Conservation (phyloP, 1,284 basidiomycete genomes). For the Lentinula novae-zelandiae region DNA sequence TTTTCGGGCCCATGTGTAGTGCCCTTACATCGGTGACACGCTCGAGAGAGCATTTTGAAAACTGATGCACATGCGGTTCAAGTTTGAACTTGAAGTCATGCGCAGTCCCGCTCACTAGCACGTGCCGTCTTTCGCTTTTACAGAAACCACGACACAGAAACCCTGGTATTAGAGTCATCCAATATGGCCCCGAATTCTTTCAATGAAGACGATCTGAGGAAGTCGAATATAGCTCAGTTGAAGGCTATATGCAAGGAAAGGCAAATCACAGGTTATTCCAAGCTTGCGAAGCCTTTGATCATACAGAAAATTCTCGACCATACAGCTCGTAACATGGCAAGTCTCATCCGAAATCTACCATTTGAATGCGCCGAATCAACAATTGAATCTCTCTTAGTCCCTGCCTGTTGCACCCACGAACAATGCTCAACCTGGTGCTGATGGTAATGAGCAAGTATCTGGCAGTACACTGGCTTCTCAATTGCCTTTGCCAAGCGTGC, state of each 20-base stretch:
- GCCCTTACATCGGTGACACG: constrained; percentile 7
- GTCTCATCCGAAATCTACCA: neutral
- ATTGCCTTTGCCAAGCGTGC: neutral
- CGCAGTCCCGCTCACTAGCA: no score
- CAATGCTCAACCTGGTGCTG: neutral
- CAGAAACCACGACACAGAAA: neutral
- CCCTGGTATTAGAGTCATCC: neutral
- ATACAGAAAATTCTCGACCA: constrained; percentile 4
- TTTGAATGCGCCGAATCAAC: no score
- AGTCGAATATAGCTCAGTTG: constrained; percentile 56
- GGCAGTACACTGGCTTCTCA: neutral
- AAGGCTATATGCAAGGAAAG: constrained; percentile 65
- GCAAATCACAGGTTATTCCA: constrained; percentile 60
- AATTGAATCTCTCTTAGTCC: neutral
- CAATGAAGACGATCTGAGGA: constrained; percentile 26
- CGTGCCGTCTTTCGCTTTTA: no score
- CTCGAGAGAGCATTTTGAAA: neutral
- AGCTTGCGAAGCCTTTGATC: constrained; percentile 45
- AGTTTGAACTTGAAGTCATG: no score
- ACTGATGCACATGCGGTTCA: no score
- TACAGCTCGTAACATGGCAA: neutral
- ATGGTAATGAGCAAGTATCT: neutral
- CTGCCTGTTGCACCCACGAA: neutral
- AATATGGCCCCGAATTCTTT: neutral
- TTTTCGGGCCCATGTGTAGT: constrained; percentile 2